Conservation (phyloP, 2,329 filamentous ascomycete genomes). For the Aspergillus sclerotialis region DNA sequence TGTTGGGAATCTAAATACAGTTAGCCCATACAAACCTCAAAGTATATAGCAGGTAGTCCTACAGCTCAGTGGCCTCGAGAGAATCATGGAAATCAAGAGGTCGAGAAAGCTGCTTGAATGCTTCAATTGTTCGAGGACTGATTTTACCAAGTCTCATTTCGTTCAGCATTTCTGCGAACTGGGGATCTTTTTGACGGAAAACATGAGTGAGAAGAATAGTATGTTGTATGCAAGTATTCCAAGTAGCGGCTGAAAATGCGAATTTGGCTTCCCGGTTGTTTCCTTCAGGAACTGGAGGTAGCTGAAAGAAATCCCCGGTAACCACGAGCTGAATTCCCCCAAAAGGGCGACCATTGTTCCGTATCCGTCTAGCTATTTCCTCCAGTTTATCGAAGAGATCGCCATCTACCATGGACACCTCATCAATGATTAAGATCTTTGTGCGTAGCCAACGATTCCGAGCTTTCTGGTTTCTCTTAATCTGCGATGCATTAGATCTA, state of each 20-base stretch:
- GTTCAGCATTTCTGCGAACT: conserved; percentile 92
- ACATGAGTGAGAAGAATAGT: conserved; percentile 93
- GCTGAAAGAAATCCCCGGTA: conserved; percentile 95
- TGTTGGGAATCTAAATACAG: conserved; percentile 64
- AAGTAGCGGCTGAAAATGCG: conserved; percentile 85
- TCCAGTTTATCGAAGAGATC: conserved; percentile 96
- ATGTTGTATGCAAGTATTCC: conserved; percentile 87
- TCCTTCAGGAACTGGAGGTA: conserved; percentile 81
- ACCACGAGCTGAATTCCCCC: conserved; percentile 94
- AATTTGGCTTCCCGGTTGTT: conserved; percentile 69
- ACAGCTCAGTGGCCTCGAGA: conserved; percentile 78
- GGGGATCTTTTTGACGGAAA: conserved; percentile 86
- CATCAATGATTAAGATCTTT: conserved; percentile 83
- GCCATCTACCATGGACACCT: conserved; percentile 97
- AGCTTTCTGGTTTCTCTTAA: conserved; percentile 79
- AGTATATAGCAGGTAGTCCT: conserved; percentile 18
- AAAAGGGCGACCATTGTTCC: conserved; percentile 87
- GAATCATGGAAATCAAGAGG: conserved; percentile 66
- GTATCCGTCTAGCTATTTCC: conserved; percentile 72
- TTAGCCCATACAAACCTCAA: conserved; percentile 9
- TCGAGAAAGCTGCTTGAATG: conserved; percentile 68
- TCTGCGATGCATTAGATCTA: conserved; percentile 34
- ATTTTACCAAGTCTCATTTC: conserved; percentile 91
- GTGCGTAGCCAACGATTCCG: conserved; percentile 83
- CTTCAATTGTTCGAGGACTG: conserved; percentile 64